Conservation (phyloP, 352 stramenopile species). For the Globisporangium spinosum region DNA sequence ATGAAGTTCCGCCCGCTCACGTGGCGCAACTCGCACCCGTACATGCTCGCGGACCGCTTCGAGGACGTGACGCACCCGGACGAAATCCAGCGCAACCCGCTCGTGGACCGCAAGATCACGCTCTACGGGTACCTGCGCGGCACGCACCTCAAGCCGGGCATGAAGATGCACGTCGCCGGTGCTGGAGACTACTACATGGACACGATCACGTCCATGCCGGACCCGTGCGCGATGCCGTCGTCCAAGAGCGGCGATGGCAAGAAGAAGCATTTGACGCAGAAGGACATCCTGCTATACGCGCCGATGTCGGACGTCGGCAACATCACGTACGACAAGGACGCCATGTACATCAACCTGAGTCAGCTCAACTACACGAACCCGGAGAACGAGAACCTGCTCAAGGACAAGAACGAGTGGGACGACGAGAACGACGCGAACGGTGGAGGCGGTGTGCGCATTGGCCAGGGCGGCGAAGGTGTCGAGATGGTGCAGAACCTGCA, state of each 20-base stretch:
- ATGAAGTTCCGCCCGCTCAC: constrained; percentile 98
- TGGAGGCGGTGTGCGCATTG: constrained; percentile 34
- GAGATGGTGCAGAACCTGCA: constrained; percentile 96
- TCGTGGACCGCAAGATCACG: constrained; percentile 91
- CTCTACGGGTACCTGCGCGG: constrained; percentile 98
- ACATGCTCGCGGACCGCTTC: constrained; percentile 97
- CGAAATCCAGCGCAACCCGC: constrained; percentile 90
- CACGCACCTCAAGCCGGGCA: constrained; percentile 95
- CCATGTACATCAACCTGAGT: constrained; percentile 98
- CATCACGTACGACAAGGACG: constrained; percentile 99
- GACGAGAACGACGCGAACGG: constrained; percentile 35
- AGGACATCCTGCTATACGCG: constrained; percentile 91
- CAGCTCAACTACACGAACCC: constrained; percentile 94
- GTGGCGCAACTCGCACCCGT: constrained; percentile 99
- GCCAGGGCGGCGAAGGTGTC: constrained; percentile 74
- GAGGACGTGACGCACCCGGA: constrained; percentile 97
- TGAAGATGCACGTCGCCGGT: constrained; percentile 97
- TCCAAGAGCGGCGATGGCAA: constrained; percentile 50
- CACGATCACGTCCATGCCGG: constrained; percentile 91
- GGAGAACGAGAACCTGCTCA: constrained; percentile 69
- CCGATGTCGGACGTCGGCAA: constrained; percentile 94
- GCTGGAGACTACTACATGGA: constrained; percentile 97
- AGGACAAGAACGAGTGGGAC: constrained; percentile 47
- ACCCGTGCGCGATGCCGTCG: constrained; percentile 95
- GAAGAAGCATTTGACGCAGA: constrained; percentile 90